phyloP scores from a whole-genome alignment of 2,329 filamentous ascomycete species.

The Botrytis elliptica region DNA sequence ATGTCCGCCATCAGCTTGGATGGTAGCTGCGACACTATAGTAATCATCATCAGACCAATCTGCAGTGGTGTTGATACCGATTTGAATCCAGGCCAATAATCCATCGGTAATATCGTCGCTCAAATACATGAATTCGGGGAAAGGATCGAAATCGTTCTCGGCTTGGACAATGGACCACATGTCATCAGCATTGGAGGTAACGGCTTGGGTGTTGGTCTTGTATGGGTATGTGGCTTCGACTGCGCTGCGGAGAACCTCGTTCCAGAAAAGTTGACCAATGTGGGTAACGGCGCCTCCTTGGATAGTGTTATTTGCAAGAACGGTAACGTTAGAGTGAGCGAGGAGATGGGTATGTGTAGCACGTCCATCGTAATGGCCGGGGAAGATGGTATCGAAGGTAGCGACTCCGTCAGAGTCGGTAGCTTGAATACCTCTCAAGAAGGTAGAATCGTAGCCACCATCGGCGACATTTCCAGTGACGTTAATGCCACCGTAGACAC shows the following conservation, averaged over 20 bases:
- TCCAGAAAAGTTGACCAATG: constrained; percentile 59
- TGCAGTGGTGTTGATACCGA: constrained; percentile 45
- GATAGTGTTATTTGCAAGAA: constrained; percentile 44
- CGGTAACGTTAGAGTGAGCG: constrained; percentile 38
- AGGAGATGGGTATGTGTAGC: constrained; percentile 49
- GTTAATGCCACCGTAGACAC: constrained; percentile 43
- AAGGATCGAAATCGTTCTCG: constrained; percentile 50
- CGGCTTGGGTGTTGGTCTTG: constrained; percentile 42
- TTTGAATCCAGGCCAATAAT: constrained; percentile 49
- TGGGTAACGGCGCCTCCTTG: constrained; percentile 51
- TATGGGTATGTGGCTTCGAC: constrained; percentile 50
- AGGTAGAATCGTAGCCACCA: constrained; percentile 38
- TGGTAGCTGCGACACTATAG: not conserved
- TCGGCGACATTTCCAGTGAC: constrained; percentile 21
- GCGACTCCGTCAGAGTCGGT: constrained; percentile 44
- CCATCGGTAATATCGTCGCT: constrained; percentile 50
- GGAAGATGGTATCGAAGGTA: constrained; percentile 45
- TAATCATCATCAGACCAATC: constrained; percentile 24
- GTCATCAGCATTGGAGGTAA: constrained; percentile 52
- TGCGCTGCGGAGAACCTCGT: constrained; percentile 50
- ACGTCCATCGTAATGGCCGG: constrained; percentile 48
- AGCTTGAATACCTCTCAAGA: constrained; percentile 44
- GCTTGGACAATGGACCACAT: constrained; percentile 44
- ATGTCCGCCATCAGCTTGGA: constrained; percentile 2
- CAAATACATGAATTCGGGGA: constrained; percentile 53